A percentile compares a stretch with the other conserved stretches of the same genome.
phyloP scores from a whole-genome alignment of 139 green algal genomes.

The Volvox reticuliferus region DNA sequence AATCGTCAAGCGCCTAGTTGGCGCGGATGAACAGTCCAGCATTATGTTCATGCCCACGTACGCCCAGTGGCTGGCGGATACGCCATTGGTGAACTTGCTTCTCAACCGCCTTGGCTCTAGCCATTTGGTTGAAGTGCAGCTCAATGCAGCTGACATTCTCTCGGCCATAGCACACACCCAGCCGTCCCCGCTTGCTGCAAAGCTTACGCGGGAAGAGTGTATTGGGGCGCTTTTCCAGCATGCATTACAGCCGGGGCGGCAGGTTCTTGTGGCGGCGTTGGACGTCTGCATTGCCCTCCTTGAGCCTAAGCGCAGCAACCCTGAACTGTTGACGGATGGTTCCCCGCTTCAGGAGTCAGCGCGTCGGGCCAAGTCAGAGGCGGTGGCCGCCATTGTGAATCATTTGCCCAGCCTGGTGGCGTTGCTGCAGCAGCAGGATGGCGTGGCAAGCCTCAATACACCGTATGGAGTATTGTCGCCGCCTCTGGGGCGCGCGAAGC shows the following conservation, averaged over 20 bases:
- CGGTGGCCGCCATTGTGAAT: slow-evolving; percentile 60
- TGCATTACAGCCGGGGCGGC: slow-evolving; percentile 52
- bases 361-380: slow-evolving; percentile 49
- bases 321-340: slow-evolving; percentile 33
- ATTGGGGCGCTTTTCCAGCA: slow-evolving; percentile 67
- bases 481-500: slow-evolving; percentile 77
- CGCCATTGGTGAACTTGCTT: slow-evolving; percentile 80
- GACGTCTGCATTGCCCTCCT: slow-evolving; percentile 88
- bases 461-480: slow-evolving; percentile 84
- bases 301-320: slow-evolving; percentile 72
- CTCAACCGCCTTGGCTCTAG: slow-evolving; percentile 68
- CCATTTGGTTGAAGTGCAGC: slow-evolving; percentile 66
- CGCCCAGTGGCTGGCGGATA: slow-evolving; percentile 83
- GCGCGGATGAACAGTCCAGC: slow-evolving; percentile 86
- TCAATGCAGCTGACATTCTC: slow-evolving; percentile 90
- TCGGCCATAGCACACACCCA: slow-evolving; percentile 83
- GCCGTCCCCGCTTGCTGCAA: slow-evolving; percentile 75
- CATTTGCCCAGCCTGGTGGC: slow-evolving; percentile 71
- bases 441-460: slow-evolving; percentile 66
- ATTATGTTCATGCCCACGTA: slow-evolving; percentile 67
- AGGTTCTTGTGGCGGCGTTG: slow-evolving; percentile 77
- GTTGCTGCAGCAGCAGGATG: slow-evolving; percentile 60
- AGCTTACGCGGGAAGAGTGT: slow-evolving; percentile 66
- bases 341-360: slow-evolving; percentile 53
- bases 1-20: slow-evolving; percentile 87